phyloP scores from a whole-genome alignment of 306 rosid species.

The Castanea sativa region DNA sequence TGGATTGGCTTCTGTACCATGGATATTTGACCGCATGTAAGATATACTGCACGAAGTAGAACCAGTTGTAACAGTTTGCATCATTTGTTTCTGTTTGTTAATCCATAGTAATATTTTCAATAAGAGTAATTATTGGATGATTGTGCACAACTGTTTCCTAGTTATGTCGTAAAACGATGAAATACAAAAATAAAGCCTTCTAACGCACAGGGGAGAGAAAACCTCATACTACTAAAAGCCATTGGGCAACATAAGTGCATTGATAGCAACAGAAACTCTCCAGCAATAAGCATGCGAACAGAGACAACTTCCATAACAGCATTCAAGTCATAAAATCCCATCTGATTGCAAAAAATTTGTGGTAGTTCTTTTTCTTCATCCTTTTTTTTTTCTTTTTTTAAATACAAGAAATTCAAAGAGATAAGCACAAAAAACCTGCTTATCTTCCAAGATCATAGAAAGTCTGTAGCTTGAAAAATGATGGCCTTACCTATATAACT shows the following conservation, averaged over 20 bases:
- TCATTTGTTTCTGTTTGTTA: not conserved
- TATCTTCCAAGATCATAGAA: constrained; percentile 35
- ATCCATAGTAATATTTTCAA: constrained; percentile 13
- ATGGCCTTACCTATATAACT: constrained; percentile 13
- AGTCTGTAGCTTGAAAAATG: constrained; percentile 26
- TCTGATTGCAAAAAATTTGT: not conserved
- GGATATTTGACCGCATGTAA: constrained; percentile 32
- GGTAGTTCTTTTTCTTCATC: constrained; percentile 23
- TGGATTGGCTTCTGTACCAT: constrained; percentile 43
- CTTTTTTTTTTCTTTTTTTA: no score
- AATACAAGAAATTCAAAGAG: constrained; percentile 55
- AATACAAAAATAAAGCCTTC: not conserved
- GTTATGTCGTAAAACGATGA: not conserved
- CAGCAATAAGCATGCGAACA: no score
- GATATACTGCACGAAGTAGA: constrained; percentile 34
- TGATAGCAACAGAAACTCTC: no score
- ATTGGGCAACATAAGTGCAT: not conserved
- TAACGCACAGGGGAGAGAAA: no score
- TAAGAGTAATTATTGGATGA: constrained; percentile 7
- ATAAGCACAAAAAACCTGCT: constrained; percentile 66
- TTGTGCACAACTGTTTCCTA: not conserved
- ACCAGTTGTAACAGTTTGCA: constrained; percentile 35
- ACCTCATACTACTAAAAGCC: not conserved
- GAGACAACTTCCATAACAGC: not conserved
- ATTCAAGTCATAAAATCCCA: not conserved